These are phyloP conservation scores for Fusarium sublunatum DNA, from an alignment of 2,329 filamentous ascomycete genomes.

Conservation along the genomic window DNA sequence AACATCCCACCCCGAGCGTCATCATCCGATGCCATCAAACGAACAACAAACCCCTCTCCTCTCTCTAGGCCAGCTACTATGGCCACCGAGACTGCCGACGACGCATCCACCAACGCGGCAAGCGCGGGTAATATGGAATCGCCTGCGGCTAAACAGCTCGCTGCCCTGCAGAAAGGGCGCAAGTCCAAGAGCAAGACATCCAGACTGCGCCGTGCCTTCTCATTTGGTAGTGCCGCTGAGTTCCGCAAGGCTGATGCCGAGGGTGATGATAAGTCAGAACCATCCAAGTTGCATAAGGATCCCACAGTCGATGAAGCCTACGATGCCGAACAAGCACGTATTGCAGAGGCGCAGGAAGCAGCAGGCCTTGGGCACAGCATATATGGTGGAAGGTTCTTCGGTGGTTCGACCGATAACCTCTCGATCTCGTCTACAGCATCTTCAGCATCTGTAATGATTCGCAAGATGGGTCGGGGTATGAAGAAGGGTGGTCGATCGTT, in stretches of 20 bases:
- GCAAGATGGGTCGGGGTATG: conserved; percentile 99
- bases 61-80: conserved; percentile 77
- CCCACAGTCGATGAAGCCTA: conserved; percentile 72
- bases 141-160: conserved; percentile 84
- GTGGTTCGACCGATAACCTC: conserved; percentile 92
- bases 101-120: conserved; percentile 53
- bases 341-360: conserved; percentile 92
- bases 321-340: conserved; percentile 90
- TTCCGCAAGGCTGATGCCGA: conserved; percentile 80
- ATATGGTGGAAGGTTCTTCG: conserved; percentile 88
- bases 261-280: conserved; percentile 52
- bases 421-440: conserved; percentile 92
- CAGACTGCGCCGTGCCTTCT: conserved; percentile 89
- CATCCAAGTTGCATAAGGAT: conserved; percentile 73
- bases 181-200: conserved; percentile 87
- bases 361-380: conserved; percentile 92
- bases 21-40: conserved; percentile 73
- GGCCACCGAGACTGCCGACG: conserved; percentile 63
- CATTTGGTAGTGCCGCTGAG: conserved; percentile 94
- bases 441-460: conserved; percentile 91
- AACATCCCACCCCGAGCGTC: conserved; percentile 72
- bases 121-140: conserved; percentile 62
- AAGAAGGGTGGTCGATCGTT: conserved; percentile 92
- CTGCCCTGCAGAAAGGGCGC: conserved; percentile 84
- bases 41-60: conserved; percentile 75